Base-by-base conservation (phyloP, 345 rosid species). In the Pugionium cornutum region DNA sequence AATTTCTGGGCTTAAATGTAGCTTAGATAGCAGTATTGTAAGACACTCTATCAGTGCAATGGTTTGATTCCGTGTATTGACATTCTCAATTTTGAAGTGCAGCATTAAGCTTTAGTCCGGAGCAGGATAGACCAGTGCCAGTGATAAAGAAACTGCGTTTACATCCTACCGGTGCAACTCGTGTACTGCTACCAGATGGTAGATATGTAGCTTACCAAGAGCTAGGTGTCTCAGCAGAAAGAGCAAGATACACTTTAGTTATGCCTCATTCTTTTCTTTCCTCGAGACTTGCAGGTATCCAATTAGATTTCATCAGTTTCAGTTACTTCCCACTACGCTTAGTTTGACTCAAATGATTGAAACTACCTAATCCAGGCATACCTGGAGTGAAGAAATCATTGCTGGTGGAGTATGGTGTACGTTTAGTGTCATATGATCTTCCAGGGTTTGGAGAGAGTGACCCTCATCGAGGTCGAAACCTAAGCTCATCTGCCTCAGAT, bases 401-500 rank as follows among this genome's bases (percentile, higher is more conserved):
- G 74, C 86, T 92, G 4, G 82, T 81, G 68, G 89, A 92, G 63
- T 92, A 82, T 66, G 96, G 98, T 43, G 79, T 89, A 53, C 88
- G 88, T 42, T 78, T 88, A 76, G 72, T 92, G 58, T 82, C 96
- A 9, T 92, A 86, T 76, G 98, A 92, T 73, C 94, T 89, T 75
- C 97, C 98, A 66, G 97, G 98, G 50, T 89, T 92, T 78, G 98
- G 98, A 62, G 98, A 92, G 79, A 92, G 98, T 68, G 98, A 89
- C 82, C 89, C 92, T 73, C 89, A 83, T 77, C 81, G 86, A 36
- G 56, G 58, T 70, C 78, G 98, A 68, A 82, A 83, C 72, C 90
- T 89, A 39, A 92, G 86, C 54, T 84, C 98, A 40, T 92, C 96
- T 41, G 96, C 97, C 5, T 51, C 76, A 3, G 97, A 92, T 74